Evolutionary conservation across 2,329 filamentous ascomycete genomes (phyloP), one percentile per base, ranked within the genome.

Genomic region (Colletotrichum agaves): DNA sequence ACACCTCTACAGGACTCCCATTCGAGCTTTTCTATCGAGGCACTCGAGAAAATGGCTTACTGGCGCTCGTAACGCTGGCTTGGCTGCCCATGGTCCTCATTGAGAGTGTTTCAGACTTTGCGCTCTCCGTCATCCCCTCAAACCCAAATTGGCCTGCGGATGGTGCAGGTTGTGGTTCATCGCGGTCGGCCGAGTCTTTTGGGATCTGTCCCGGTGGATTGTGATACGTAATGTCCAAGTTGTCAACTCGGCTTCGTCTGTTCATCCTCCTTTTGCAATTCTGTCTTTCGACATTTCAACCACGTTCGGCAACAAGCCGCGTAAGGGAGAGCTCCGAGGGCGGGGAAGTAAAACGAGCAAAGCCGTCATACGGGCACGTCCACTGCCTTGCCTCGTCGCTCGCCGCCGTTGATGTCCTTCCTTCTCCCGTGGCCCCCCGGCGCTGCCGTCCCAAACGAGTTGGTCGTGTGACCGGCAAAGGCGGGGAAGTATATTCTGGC

Each of bases 81-180:
- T 65, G 57, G 62, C 62, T 55, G 62, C 47, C 44, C 39, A 61
- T 50, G 50, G 17, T 50, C 37, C 50, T 46, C 35, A 49, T 63
- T 33, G 59, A 57, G 27, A 50, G 44, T 46, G 63, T 67, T 67
- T 63, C 63, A 67, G 63, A 63, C 17, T 47, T 47, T 44, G 35
- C 37, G 58, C 43, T 52, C 59, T 57, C 63, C 59, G 63, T 67
- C 63, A 67, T 57, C 60, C 59, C 59, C 59, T 21, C 19, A 35
- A 67, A 63, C 59, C 59, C 50, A 56, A 39, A 63, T 19, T 33
- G 43, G 41, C 58, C 19, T 10, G n/a, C 33, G 17, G 19, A 7
- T n/a, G 6, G 17, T 13, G 41, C 43, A 47, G 17, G 59, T 56
- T 62, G 37, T 52, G 47, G 27, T 23, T 43, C 44, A 59, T 44